Percentiles rank a stretch among this genome's conserved stretches.
These are phyloP conservation scores for Gracilaria vermiculophylla DNA, from an alignment of 23 red algal species.

Conservation along the genomic window DNA sequence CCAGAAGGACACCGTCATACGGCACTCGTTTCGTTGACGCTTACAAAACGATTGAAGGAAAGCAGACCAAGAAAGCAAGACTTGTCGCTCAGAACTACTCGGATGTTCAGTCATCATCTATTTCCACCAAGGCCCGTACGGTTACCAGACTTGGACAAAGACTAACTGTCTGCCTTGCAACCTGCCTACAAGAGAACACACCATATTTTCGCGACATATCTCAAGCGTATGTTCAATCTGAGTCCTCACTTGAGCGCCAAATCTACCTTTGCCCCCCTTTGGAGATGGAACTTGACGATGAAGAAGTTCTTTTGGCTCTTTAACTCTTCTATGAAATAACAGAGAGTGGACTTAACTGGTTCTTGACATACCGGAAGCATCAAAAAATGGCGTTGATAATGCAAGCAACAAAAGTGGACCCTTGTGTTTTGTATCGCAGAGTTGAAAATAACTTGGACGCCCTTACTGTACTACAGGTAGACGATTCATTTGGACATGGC, in stretches of 20 bases:
- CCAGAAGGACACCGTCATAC: background rate
- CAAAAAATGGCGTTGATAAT: background rate
- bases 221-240: constrained; percentile 43
- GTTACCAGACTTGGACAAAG: constrained; percentile 24
- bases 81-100: constrained; percentile 42
- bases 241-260: background rate
- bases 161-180: constrained; percentile 5
- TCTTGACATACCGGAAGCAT: background rate
- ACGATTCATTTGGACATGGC: constrained; percentile 12
- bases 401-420: background rate
- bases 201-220: constrained; percentile 11
- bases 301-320: background rate
- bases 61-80: background rate
- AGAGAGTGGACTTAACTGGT: constrained; percentile 21
- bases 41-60: background rate
- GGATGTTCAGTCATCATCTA: background rate
- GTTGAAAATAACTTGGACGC: background rate
- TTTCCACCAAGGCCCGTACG: constrained; percentile 26
- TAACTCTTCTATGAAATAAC: constrained; percentile 32
- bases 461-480: constrained; percentile 4
- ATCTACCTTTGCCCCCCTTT: background rate
- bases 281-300: constrained; percentile 1
- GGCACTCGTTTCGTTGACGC: background rate
- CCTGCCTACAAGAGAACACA: background rate
- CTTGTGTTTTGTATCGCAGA: background rate